These are phyloP conservation scores for Sophora flavescens DNA, from an alignment of 306 rosid genomes.

Conservation along the genomic window DNA sequence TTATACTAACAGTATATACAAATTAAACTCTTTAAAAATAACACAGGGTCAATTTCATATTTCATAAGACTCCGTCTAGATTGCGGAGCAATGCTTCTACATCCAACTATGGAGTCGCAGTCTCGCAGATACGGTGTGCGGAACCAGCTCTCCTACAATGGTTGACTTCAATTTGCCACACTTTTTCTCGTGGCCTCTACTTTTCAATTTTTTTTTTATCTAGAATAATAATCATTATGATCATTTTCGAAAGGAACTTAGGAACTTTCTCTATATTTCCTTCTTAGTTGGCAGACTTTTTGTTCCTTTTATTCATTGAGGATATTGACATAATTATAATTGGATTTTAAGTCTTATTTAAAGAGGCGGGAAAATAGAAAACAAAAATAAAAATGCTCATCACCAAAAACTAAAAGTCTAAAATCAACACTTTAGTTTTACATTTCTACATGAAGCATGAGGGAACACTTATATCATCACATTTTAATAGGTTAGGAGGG, in stretches of 20 bases:
- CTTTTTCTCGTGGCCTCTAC: not conserved
- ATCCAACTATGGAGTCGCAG: conserved; percentile 9
- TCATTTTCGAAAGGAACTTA: not conserved
- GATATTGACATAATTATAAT: not conserved
- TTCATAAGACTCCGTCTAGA: not conserved
- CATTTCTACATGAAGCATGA: not conserved
- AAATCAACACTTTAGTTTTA: not conserved
- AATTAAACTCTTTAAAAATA: too few relatives aligned
- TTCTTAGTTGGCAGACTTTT: conserved; percentile 19
- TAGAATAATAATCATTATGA: not conserved
- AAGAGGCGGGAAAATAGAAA: not conserved
- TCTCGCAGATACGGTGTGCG: conserved; percentile 30
- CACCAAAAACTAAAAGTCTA: not conserved
- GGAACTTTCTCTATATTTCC: not conserved
- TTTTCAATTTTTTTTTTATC: conserved; percentile 12
- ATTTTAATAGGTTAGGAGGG: too few relatives aligned
- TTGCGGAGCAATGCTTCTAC: not conserved
- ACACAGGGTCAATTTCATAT: not conserved
- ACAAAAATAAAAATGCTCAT: not conserved
- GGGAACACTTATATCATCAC: too few relatives aligned
- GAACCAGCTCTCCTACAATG: not conserved
- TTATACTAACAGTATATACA: too few relatives aligned
- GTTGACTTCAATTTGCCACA: conserved; percentile 22
- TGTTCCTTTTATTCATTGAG: not conserved
- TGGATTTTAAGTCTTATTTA: too few relatives aligned